Evolutionary conservation across 768 basidiomycete genomes (phyloP), one percentile per base, ranked within the genome.

Genomic region (Collybia nuda): DNA sequence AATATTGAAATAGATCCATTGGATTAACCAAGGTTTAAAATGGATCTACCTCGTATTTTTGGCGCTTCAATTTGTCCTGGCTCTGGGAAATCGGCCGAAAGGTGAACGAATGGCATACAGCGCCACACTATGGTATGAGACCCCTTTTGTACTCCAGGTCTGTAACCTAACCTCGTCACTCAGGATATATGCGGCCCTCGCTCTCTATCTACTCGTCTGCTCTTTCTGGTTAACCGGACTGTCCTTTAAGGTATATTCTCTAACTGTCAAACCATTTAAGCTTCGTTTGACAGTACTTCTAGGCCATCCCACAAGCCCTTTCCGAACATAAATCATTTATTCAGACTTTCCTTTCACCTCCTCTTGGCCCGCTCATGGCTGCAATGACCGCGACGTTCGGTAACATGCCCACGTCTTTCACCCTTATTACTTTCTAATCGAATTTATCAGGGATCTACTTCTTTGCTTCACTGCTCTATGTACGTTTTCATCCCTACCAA

Each of bases 1-100:
- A 38, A 5, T 37, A 21, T n/a, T 41, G 24, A 17, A 32, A 12
- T 54, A 90, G 91, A 95, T 93, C 17, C 85, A 91, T 58, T 96
- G 91, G 91, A 73, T 94, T 43, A 97, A 97, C 61, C 60, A 85
- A 43, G 82, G 71, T 15, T 73, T 93, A 54, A 87, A 90, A 71
- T 93, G 92, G 91, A 74, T 93, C n/a, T 97, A 96, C 64, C 75
- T 96, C 38, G 76, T 84, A 6, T 89, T 93, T 72, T 73, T 98
- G 40, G 91, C 82, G 19, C 71, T 98, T 19, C 59, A 60, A 53
- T 80, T 80, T 47, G 68, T 80, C 42, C 68, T 87, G 39, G 85
- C 84, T 3, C 66, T 87, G 26, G 86, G 86, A 29, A 88, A 87
- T 67, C 75, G 93, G 51, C 94, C 93, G 8, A 95, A 96, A 64